phyloP scores from a whole-genome alignment of 805 yeast species.

The Pichia occidentalis region DNA sequence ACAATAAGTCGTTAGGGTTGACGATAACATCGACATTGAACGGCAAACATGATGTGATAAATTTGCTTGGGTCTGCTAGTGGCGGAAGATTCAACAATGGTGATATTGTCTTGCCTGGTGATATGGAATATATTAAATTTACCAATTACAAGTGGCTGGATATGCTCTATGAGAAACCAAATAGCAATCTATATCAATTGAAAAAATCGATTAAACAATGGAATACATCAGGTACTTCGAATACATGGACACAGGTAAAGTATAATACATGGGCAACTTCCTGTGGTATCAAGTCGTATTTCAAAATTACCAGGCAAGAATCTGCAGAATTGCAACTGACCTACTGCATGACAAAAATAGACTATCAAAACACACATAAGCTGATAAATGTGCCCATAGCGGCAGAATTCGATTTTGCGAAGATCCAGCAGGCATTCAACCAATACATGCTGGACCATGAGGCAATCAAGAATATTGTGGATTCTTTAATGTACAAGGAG shows the following conservation, averaged over 20 bases:
- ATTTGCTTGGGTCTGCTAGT: slow-evolving; percentile 5
- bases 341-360: neutral
- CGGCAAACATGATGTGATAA: slow-evolving; percentile 16
- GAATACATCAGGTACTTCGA: slow-evolving; percentile 1
- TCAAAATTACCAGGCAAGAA: slow-evolving; percentile 11
- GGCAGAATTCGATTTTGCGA: slow-evolving; percentile 4
- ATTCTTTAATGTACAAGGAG: neutral
- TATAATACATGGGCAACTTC: slow-evolving; percentile 11
- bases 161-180: slow-evolving; percentile 14
- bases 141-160: slow-evolving; percentile 26
- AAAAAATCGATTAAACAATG: slow-evolving; percentile 11
- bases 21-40: slow-evolving; percentile 20
- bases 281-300: slow-evolving; percentile 4
- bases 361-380: neutral
- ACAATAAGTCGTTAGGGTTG: slow-evolving; percentile 36
- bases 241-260: slow-evolving; percentile 14
- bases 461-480: neutral
- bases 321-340: neutral
- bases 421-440: neutral
- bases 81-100: slow-evolving; percentile 3
- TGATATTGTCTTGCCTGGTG: slow-evolving; percentile 16
- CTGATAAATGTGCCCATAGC: neutral
- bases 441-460: slow-evolving; percentile 5
- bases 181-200: slow-evolving; percentile 7
- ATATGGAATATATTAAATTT: slow-evolving; percentile 24